A percentile compares a stretch with the other conserved stretches of the same genome.
These are phyloP conservation scores for Metschnikowia chrysomelidarum DNA, from an alignment of 805 yeast genomes.

Conservation along the genomic window DNA sequence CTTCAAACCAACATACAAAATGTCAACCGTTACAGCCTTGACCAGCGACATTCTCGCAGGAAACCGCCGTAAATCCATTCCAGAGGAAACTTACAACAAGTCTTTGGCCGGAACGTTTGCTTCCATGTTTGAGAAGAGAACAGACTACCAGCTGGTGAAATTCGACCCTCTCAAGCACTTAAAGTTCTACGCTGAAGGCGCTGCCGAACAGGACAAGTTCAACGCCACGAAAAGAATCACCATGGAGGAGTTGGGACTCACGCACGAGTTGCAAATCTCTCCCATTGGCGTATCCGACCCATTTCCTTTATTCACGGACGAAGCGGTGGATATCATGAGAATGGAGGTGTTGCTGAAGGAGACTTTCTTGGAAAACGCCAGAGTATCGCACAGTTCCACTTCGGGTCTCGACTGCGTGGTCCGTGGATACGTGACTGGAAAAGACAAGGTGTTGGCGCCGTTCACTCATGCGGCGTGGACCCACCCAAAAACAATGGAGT, in stretches of 20 bases:
- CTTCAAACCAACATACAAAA: no score
- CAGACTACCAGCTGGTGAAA: slow-evolving; percentile 10
- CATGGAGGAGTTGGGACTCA: slow-evolving; percentile 50
- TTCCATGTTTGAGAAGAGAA: slow-evolving; percentile 9
- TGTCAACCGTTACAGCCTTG: slow-evolving; percentile 19
- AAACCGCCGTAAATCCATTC: slow-evolving; percentile 34
- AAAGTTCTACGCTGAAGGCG: slow-evolving; percentile 25
- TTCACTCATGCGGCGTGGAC: slow-evolving; percentile 58
- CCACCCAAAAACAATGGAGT: slow-evolving; percentile 54
- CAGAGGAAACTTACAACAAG: slow-evolving; percentile 28
- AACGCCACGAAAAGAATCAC: slow-evolving; percentile 36
- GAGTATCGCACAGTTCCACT: slow-evolving; percentile 43
- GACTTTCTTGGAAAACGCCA: slow-evolving; percentile 43
- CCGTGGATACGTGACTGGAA: slow-evolving; percentile 49
- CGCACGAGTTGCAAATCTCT: slow-evolving; percentile 47
- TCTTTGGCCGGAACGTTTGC: slow-evolving; percentile 13
- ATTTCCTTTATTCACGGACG: slow-evolving; percentile 59
- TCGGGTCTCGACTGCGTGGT: slow-evolving; percentile 48
- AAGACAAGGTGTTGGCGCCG: slow-evolving; percentile 37
- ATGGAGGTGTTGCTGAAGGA: slow-evolving; percentile 51
- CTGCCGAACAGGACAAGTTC: slow-evolving; percentile 37
- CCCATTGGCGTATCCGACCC: slow-evolving; percentile 58
- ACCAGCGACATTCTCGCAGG: slow-evolving; percentile 35
- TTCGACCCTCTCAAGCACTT: slow-evolving; percentile 41
- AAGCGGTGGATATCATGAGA: slow-evolving; percentile 58